phyloP scores from a whole-genome alignment of 1,284 basidiomycete genomes.

The Phylloporus gajari region DNA sequence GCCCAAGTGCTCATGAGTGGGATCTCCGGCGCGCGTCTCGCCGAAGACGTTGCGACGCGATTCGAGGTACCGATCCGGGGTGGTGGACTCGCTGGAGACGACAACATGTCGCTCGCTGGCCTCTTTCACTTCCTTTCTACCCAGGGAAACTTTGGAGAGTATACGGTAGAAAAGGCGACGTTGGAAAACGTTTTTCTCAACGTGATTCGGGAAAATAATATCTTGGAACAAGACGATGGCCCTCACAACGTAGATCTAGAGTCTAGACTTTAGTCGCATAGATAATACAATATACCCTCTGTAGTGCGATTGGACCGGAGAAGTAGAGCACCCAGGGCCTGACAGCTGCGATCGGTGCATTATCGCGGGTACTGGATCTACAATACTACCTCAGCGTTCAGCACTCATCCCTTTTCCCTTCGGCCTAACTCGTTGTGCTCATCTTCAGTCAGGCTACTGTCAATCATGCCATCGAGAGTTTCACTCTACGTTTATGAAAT shows the following conservation, averaged over 20 bases:
- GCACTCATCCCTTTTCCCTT: too few species aligned
- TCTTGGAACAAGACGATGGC: conserved; percentile 58
- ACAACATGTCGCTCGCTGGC: conserved; percentile 58
- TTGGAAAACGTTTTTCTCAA: conserved; percentile 80
- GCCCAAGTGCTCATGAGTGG: conserved; percentile 70
- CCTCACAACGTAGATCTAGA: conserved; percentile 9
- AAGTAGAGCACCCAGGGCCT: too few species aligned
- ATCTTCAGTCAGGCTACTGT: too few species aligned
- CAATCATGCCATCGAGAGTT: too few species aligned
- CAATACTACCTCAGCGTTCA: too few species aligned
- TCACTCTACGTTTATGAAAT: too few species aligned
- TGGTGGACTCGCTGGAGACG: conserved; percentile 12
- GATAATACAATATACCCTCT: not conserved
- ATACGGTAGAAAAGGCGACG: conserved; percentile 74
- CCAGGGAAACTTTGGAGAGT: conserved; percentile 66
- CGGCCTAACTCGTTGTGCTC: too few species aligned
- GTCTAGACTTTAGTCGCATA: not conserved
- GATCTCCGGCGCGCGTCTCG: conserved; percentile 72
- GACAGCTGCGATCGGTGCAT: too few species aligned
- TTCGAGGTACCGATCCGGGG: conserved; percentile 75
- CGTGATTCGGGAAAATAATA: conserved; percentile 73
- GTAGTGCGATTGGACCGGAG: not conserved
- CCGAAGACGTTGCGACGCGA: conserved; percentile 80
- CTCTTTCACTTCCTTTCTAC: conserved; percentile 66
- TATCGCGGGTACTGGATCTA: too few species aligned